Percentiles rank a stretch among this genome's conserved stretches.
These are phyloP conservation scores for Suhomyces bokatorum DNA, from an alignment of 1,139 yeast species.

Conservation along the genomic window DNA sequence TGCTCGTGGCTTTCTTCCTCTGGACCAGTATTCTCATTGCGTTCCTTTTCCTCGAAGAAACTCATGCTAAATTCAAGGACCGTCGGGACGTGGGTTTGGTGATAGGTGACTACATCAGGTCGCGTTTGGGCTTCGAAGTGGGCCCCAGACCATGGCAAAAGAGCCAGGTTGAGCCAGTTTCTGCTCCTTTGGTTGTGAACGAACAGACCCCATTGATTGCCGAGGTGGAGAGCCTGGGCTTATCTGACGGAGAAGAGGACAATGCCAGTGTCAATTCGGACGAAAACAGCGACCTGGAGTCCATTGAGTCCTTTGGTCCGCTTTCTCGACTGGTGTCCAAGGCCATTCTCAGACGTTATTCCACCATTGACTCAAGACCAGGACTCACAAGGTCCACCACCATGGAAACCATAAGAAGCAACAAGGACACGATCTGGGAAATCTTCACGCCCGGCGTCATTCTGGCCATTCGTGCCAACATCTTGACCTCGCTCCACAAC, in stretches of 20 bases:
- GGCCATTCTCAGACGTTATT: conserved; percentile 21
- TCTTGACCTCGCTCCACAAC: conserved; percentile 20
- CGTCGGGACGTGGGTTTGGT: conserved; percentile 53
- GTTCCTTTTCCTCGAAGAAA: conserved; percentile 60
- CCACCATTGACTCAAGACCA: conserved; percentile 12
- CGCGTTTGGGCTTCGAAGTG: conserved; percentile 31
- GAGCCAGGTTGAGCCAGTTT: background rate
- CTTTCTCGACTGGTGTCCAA: conserved; percentile 7
- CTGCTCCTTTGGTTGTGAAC: background rate
- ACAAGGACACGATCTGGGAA: conserved; percentile 4
- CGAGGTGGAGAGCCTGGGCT: background rate
- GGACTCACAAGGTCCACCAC: conserved; percentile 8
- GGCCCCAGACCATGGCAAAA: conserved; percentile 37
- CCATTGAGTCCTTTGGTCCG: conserved; percentile 11
- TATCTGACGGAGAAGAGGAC: background rate
- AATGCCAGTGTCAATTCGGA: background rate
- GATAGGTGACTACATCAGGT: conserved; percentile 48
- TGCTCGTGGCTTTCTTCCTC: conserved; percentile 50
- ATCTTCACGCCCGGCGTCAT: conserved; percentile 27
- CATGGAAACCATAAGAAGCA: background rate
- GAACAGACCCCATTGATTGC: conserved; percentile 9
- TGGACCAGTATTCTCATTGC: conserved; percentile 41
- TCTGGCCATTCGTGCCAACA: conserved; percentile 22
- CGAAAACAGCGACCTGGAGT: conserved; percentile 4
- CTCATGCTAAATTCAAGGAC: conserved; percentile 46